Conservation (phyloP, 2,329 filamentous ascomycete genomes). For the Chrysoporthe puriensis region DNA sequence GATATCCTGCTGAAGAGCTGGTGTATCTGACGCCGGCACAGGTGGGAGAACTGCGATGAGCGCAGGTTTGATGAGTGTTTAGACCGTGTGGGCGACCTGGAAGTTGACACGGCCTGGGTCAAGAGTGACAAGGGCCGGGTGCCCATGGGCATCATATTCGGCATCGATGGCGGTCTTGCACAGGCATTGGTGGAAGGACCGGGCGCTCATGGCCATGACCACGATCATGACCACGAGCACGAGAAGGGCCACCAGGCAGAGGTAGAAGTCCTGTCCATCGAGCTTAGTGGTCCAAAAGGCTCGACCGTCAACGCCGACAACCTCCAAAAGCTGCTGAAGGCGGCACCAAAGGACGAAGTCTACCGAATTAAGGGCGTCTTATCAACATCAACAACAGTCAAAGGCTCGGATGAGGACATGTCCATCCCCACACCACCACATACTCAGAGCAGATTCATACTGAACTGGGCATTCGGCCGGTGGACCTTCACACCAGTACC, state of each 20-base stretch:
- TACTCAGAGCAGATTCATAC: constrained; percentile 68
- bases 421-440: constrained; percentile 37
- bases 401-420: constrained; percentile 55
- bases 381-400: constrained; percentile 50
- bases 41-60: constrained; percentile 77
- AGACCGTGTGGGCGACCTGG: constrained; percentile 79
- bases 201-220: constrained; percentile 46
- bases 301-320: constrained; percentile 59
- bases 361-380: constrained; percentile 87
- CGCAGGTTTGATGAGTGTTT: constrained; percentile 75
- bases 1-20: neutral
- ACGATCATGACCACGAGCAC: constrained; percentile 45
- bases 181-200: constrained; percentile 51
- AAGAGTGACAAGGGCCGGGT: constrained; percentile 85
- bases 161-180: constrained; percentile 81
- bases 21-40: neutral
- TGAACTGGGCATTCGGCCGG: constrained; percentile 97
- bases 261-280: constrained; percentile 89
- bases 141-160: constrained; percentile 78
- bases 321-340: constrained; percentile 68
- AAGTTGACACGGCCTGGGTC: constrained; percentile 79
- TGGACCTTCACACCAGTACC: constrained; percentile 80
- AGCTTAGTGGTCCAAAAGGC: constrained; percentile 53
- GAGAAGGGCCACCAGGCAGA: constrained; percentile 73
- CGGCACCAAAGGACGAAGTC: constrained; percentile 87